Evolutionary conservation across 1,284 basidiomycete species (phyloP).

Genomic region (Austropuccinia psidii): DNA sequence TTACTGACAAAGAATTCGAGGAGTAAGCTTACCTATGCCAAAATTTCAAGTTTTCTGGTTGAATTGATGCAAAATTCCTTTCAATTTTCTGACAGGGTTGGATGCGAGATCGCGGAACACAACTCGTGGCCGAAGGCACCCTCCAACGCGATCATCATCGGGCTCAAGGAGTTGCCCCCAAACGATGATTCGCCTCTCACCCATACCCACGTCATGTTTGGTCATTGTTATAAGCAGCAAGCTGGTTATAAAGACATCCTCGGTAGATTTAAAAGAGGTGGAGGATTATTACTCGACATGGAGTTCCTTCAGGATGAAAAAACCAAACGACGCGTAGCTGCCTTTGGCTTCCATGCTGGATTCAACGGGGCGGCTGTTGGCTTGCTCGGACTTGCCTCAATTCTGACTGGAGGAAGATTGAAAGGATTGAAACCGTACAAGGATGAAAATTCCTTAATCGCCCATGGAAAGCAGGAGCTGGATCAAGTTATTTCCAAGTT

Average conservation of each 20-base stretch:
- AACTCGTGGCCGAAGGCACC: constrained; percentile 84
- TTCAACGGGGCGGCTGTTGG: constrained; percentile 96
- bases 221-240: constrained; percentile 97
- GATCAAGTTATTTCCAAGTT: constrained; percentile 53
- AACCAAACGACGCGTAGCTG: constrained; percentile 82
- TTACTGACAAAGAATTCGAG: constrained; percentile 82
- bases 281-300: constrained; percentile 84
- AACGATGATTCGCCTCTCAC: constrained; percentile 68
- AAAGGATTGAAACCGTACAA: constrained; percentile 65
- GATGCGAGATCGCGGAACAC: constrained; percentile 79
- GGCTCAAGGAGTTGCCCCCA: constrained; percentile 83
- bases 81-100: constrained; percentile 57
- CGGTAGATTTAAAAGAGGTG: constrained; percentile 73
- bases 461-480: constrained; percentile 54
- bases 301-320: constrained; percentile 83
- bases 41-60: background rate
- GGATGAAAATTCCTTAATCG: constrained; percentile 68
- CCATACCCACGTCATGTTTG: constrained; percentile 97
- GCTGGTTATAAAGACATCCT: constrained; percentile 86
- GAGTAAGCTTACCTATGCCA: background rate
- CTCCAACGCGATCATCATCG: constrained; percentile 71
- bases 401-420: constrained; percentile 52
- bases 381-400: constrained; percentile 69
- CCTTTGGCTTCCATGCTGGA: constrained; percentile 97
- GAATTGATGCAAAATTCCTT: background rate